These are phyloP conservation scores for Alopecurus myosuroides DNA, from an alignment of 176 grass and related monocot genomes.

Conservation along the genomic window DNA sequence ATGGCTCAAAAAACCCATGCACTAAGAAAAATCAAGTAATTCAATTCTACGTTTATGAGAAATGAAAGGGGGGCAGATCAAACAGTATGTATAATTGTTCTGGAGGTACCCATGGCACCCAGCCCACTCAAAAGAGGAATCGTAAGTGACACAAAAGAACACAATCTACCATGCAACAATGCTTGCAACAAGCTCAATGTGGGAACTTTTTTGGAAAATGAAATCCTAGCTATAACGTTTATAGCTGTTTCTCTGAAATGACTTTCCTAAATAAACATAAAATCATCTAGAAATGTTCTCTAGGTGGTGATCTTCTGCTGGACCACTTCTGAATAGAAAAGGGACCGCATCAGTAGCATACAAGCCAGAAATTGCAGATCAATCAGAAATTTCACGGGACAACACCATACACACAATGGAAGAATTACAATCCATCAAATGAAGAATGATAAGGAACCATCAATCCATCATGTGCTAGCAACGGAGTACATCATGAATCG, in stretches of 20 bases:
- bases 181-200: neutral
- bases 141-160: neutral
- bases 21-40: no score
- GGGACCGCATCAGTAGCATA: neutral
- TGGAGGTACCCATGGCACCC: neutral
- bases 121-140: neutral
- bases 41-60: neutral
- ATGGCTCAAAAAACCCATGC: neutral
- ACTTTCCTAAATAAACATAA: neutral
- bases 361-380: neutral
- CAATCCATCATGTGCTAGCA: neutral
- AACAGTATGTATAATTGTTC: neutral
- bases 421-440: neutral
- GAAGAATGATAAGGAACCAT: neutral
- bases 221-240: neutral
- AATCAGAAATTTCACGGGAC: neutral
- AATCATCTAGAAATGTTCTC: neutral
- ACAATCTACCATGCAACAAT: neutral
- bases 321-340: neutral
- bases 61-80: no score
- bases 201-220: neutral
- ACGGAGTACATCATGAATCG: neutral
- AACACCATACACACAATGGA: neutral
- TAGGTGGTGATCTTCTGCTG: neutral
- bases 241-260: neutral